Conservation (phyloP, 2,329 filamentous ascomycete species). For the Onygena corvina region DNA sequence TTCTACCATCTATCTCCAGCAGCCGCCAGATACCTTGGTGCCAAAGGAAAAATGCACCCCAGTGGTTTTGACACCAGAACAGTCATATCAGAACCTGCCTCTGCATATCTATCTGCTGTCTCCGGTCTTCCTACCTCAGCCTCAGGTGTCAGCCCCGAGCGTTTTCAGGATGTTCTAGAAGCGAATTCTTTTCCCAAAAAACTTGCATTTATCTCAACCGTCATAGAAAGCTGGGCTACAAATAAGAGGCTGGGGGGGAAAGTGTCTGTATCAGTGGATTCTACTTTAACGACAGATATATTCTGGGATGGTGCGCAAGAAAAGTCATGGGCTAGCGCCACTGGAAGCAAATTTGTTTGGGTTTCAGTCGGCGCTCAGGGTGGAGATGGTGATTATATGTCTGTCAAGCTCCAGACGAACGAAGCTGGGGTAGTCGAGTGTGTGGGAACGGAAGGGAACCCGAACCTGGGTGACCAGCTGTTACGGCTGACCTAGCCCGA, state of each 20-base stretch:
- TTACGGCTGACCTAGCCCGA: constrained; percentile 8
- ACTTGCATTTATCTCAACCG: constrained; percentile 31
- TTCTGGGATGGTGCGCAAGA: constrained; percentile 35
- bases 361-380: constrained; percentile 39
- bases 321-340: constrained; percentile 30
- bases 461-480: constrained; percentile 13
- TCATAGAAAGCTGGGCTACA: constrained; percentile 32
- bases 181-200: constrained; percentile 37
- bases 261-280: constrained; percentile 8
- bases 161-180: constrained; percentile 33
- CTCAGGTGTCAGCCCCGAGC: constrained; percentile 26
- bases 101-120: constrained; percentile 31
- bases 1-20: constrained; percentile 39
- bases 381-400: constrained; percentile 36
- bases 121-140: constrained; percentile 23
- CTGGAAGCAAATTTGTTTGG: constrained; percentile 40
- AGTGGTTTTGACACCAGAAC: constrained; percentile 34
- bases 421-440: constrained; percentile 14
- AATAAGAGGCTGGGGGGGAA: constrained; percentile 29
- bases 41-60: constrained; percentile 33
- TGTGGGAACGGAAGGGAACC: constrained; percentile 10
- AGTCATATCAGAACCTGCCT: constrained; percentile 31
- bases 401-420: constrained; percentile 24
- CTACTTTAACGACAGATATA: constrained; percentile 18
- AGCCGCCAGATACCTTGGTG: constrained; percentile 33